Evolutionary conservation across 495 filamentous ascomycete genomes (phyloP).

Genomic region (Daldinia bambusicola): DNA sequence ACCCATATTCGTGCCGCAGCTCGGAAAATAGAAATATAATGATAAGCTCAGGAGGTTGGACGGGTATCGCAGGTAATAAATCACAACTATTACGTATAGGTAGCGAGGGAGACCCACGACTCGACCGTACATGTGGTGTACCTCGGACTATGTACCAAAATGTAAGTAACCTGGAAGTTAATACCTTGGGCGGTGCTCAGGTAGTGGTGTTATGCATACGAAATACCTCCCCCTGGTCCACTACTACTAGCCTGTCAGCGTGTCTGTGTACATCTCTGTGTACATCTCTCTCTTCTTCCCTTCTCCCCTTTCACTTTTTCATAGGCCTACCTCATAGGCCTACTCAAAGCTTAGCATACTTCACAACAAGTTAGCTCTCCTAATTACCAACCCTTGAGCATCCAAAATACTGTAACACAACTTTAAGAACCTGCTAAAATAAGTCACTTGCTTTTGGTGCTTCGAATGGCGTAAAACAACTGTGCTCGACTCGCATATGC

Average conservation of each 20-base stretch:
- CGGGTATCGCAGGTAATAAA: slow-evolving; percentile 14
- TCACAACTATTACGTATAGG: slow-evolving; percentile 14
- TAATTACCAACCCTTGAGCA: slow-evolving; percentile 14
- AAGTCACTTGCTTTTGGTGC: slow-evolving; percentile 13
- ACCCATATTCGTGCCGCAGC: slow-evolving; percentile 17
- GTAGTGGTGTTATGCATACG: neutral
- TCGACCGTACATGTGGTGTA: slow-evolving; percentile 6
- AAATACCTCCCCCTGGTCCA: neutral
- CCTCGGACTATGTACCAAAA: neutral
- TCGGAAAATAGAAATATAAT: slow-evolving; percentile 6
- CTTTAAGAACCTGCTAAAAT: slow-evolving; percentile 6
- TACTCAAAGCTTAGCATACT: slow-evolving; percentile 20
- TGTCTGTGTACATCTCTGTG: neutral
- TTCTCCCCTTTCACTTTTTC: too few species aligned
- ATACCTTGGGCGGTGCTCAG: too few species aligned
- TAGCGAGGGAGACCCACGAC: slow-evolving; percentile 14
- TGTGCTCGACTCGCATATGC: slow-evolving; percentile 7
- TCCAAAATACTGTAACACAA: neutral
- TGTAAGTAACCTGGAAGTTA: neutral
- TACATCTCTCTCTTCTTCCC: neutral
- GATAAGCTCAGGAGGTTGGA: neutral
- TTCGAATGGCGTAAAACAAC: slow-evolving; percentile 14
- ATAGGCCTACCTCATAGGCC: neutral
- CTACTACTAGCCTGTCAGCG: neutral
- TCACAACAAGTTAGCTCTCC: slow-evolving; percentile 1